phyloP scores from a whole-genome alignment of 768 basidiomycete species.

The Neoboletus magnificus region DNA sequence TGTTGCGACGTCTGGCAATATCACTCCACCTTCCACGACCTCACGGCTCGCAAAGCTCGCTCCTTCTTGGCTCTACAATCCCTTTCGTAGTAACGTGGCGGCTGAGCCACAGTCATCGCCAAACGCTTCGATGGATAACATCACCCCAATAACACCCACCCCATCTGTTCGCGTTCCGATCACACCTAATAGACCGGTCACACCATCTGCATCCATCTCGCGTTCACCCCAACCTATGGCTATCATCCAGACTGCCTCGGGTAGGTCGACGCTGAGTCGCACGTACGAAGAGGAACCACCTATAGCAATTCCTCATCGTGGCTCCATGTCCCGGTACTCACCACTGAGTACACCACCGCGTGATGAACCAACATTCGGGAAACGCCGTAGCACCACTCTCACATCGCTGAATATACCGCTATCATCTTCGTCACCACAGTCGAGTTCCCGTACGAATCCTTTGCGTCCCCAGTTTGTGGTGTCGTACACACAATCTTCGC shows the following conservation, averaged over 20 bases:
- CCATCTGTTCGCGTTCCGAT: slow-evolving; percentile 31
- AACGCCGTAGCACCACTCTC: slow-evolving; percentile 50
- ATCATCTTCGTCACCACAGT: slow-evolving; percentile 45
- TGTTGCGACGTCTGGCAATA: slow-evolving; percentile 11
- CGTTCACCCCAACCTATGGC: slow-evolving; percentile 43
- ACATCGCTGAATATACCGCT: slow-evolving; percentile 38
- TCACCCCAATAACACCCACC: slow-evolving; percentile 20
- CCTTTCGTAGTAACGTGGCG: slow-evolving; percentile 56
- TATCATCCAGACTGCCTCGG: slow-evolving; percentile 36
- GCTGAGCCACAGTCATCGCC: slow-evolving; percentile 57
- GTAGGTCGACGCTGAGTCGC: slow-evolving; percentile 48
- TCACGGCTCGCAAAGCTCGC: slow-evolving; percentile 56
- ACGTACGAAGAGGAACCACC: slow-evolving; percentile 57
- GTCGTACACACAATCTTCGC: slow-evolving; percentile 61
- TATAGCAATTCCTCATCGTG: slow-evolving; percentile 39
- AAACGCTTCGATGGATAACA: slow-evolving; percentile 41
- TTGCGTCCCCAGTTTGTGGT: slow-evolving; percentile 57
- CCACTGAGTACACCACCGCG: slow-evolving; percentile 68
- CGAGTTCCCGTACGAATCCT: slow-evolving; percentile 55
- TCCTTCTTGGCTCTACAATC: slow-evolving; percentile 77
- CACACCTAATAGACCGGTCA: slow-evolving; percentile 25
- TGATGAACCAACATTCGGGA: slow-evolving; percentile 52
- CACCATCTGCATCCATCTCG: slow-evolving; percentile 31
- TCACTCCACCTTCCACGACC: slow-evolving; percentile 27
- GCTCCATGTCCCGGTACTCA: slow-evolving; percentile 53